phyloP scores from a whole-genome alignment of 352 stramenopile species.

The Globisporangium perplexum region DNA sequence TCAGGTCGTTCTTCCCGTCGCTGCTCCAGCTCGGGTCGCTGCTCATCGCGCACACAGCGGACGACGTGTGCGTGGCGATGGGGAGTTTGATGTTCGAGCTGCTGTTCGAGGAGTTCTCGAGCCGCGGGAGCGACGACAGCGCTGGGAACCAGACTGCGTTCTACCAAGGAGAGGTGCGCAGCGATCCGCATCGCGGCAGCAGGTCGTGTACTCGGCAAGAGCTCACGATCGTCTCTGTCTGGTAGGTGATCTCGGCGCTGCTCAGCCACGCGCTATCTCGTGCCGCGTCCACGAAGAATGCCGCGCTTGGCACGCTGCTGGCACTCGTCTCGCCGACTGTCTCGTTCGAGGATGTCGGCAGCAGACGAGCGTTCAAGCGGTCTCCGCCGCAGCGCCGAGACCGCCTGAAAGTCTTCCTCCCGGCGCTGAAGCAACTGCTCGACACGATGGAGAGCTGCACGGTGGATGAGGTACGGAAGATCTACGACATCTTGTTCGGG shows the following conservation, averaged over 20 bases:
- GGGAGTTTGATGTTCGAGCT: conserved; percentile 38
- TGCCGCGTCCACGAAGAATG: conserved; percentile 17
- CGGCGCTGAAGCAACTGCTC: conserved; percentile 48
- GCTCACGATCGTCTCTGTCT: background rate
- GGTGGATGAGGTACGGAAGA: conserved; percentile 28
- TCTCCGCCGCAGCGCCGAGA: conserved; percentile 18
- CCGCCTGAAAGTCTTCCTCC: conserved; percentile 29
- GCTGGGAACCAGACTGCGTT: conserved; percentile 22
- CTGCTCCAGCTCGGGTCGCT: conserved; percentile 27
- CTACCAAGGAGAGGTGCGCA: conserved; percentile 50
- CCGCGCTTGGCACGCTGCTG: conserved; percentile 30
- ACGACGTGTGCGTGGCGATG: conserved; percentile 14
- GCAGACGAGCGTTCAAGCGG: background rate
- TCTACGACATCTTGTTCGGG: conserved; percentile 51
- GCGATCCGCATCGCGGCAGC: too few relatives aligned
- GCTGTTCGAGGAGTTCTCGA: conserved; percentile 46
- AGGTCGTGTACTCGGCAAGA: background rate
- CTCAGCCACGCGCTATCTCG: conserved; percentile 30
- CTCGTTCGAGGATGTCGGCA: conserved; percentile 13
- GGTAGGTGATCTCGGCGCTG: conserved; percentile 31
- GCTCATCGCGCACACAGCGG: conserved; percentile 22
- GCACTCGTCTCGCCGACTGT: conserved; percentile 21
- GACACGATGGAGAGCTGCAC: conserved; percentile 40
- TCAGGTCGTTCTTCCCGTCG: conserved; percentile 39
- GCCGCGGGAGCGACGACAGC: conserved; percentile 6